A percentile compares a stretch with the other conserved stretches of the same genome.
These are phyloP conservation scores for Lathyrus tuberosus DNA, from an alignment of 306 rosid species.

Conservation along the genomic window DNA sequence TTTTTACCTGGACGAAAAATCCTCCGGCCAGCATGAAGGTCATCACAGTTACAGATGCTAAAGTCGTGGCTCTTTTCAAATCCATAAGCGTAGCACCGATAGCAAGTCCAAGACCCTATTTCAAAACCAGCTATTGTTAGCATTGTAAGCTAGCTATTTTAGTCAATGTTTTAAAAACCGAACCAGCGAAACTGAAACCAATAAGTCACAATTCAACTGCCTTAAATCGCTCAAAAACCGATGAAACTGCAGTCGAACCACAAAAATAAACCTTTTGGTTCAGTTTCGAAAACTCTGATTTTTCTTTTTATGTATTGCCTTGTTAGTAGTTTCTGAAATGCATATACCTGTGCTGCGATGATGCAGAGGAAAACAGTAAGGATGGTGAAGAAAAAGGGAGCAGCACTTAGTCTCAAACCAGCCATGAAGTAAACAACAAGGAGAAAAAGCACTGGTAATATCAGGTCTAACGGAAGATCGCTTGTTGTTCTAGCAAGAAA, in stretches of 20 bases:
- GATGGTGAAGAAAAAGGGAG: conserved; percentile 75
- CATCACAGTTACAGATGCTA: conserved; percentile 98
- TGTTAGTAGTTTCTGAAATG: conserved; percentile 17
- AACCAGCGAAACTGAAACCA: not conserved
- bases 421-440: conserved; percentile 95
- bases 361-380: conserved; percentile 90
- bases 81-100: conserved; percentile 95
- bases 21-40: conserved; percentile 99
- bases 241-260: not conserved
- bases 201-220: not conserved
- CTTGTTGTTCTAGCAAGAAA: conserved; percentile 93
- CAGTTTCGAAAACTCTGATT: not conserved
- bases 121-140: conserved; percentile 37
- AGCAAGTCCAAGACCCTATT: conserved; percentile 91
- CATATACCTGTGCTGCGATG: conserved; percentile 94
- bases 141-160: not conserved
- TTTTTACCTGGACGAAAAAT: conserved; percentile 79
- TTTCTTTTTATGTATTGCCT: not conserved
- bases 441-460: conserved; percentile 80
- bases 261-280: not conserved
- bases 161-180: not conserved
- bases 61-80: conserved; percentile 87
- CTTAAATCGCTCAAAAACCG: not conserved
- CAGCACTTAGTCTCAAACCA: conserved; percentile 63
- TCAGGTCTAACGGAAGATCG: conserved; percentile 89